These are phyloP conservation scores for Rubroshorea leprosula DNA, from an alignment of 345 rosid genomes.

Conservation along the genomic window DNA sequence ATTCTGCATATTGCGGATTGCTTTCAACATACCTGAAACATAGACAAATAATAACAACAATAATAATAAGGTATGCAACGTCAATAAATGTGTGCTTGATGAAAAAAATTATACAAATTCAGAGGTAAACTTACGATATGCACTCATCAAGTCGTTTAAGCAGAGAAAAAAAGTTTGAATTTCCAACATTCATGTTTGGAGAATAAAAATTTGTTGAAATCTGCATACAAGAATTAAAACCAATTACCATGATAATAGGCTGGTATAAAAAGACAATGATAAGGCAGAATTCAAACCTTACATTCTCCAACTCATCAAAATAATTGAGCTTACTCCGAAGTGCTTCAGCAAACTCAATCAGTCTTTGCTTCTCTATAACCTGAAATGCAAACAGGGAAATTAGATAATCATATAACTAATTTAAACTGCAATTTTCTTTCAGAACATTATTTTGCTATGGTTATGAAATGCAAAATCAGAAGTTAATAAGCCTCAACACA, in stretches of 20 bases:
- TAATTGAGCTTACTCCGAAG: conserved; percentile 86
- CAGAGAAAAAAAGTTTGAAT: conserved; percentile 71
- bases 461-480: too few species aligned
- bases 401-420: conserved; percentile 4
- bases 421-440: too few species aligned
- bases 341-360: conserved; percentile 90
- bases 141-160: conserved; percentile 93
- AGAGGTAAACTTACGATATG: conserved; percentile 64
- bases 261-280: conserved; percentile 3
- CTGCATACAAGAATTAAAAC: conserved; percentile 37
- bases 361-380: conserved; percentile 84
- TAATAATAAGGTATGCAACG: conserved; percentile 1
- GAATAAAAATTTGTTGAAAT: conserved; percentile 83
- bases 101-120: background rate
- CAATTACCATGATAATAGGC: background rate
- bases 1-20: conserved; percentile 95
- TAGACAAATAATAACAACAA: conserved; percentile 12
- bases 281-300: conserved; percentile 65
- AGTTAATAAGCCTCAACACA: too few species aligned
- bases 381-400: conserved; percentile 21
- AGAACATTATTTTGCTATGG: too few species aligned
- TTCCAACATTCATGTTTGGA: conserved; percentile 74
- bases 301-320: conserved; percentile 99
- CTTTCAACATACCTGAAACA: conserved; percentile 65
- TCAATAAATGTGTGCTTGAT: conserved; percentile 7